Conservation (phyloP, 208 protist genomes). For the Wallacemonas sp. region DNA sequence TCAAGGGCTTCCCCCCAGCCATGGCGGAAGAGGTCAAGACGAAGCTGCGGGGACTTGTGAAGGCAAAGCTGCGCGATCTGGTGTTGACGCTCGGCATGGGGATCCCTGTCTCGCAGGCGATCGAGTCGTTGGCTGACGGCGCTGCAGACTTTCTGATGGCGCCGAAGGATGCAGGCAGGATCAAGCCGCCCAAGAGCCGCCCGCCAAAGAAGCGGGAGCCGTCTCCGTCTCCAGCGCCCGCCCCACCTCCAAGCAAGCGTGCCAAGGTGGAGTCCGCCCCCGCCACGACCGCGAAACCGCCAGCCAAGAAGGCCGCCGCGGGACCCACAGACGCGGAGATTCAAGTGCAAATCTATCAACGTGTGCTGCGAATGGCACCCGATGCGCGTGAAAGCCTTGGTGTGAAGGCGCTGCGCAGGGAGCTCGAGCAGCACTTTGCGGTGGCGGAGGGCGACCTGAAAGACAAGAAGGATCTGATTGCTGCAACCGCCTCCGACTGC, state of each 20-base stretch:
- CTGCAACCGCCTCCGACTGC: slow-evolving; percentile 63
- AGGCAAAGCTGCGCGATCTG: slow-evolving; percentile 58
- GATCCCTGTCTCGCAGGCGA: slow-evolving; percentile 34
- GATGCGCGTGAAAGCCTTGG: slow-evolving; percentile 54
- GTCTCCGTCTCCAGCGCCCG: background rate
- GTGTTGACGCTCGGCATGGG: slow-evolving; percentile 50
- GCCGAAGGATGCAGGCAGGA: slow-evolving; percentile 28
- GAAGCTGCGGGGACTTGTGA: slow-evolving; percentile 39
- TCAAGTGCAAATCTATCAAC: slow-evolving; percentile 65
- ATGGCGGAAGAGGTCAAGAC: slow-evolving; percentile 41
- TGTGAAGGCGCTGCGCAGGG: slow-evolving; percentile 61
- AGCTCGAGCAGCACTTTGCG: slow-evolving; percentile 54
- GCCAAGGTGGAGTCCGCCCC: slow-evolving; percentile 15
- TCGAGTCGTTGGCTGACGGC: slow-evolving; percentile 33
- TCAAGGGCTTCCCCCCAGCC: slow-evolving; percentile 55
- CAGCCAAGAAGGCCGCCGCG: slow-evolving; percentile 1
- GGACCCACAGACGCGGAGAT: slow-evolving; percentile 49
- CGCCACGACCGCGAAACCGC: background rate
- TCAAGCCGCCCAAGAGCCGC: slow-evolving; percentile 4
- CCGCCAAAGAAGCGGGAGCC: background rate
- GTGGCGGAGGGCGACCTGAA: slow-evolving; percentile 44
- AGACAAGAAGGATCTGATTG: slow-evolving; percentile 56
- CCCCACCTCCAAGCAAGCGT: slow-evolving; percentile 10
- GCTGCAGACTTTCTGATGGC: slow-evolving; percentile 66
- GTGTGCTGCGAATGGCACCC: slow-evolving; percentile 49